Percentiles rank a stretch among this genome's conserved stretches.
Evolutionary conservation across 805 yeast species (phyloP).

Genomic region (Metschnikowia noctiluminum): DNA sequence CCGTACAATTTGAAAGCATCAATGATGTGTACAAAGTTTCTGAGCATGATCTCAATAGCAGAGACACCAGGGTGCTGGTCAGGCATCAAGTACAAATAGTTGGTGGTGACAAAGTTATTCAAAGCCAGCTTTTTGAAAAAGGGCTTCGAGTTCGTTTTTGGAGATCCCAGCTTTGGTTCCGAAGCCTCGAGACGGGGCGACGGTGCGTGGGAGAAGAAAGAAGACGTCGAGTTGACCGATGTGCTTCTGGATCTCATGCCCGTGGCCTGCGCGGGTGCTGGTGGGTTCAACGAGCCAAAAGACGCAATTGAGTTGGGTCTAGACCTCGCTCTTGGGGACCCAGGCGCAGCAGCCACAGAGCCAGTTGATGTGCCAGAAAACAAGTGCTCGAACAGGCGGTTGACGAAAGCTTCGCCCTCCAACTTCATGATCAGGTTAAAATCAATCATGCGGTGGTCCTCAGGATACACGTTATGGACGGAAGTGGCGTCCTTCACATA

Average conservation of each 20-base stretch:
- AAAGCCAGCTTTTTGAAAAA: conserved; percentile 29
- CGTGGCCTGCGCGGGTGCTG: conserved; percentile 4
- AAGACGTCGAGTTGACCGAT: conserved; percentile 25
- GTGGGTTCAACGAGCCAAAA: conserved; percentile 16
- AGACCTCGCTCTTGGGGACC: conserved; percentile 11
- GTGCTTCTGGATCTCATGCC: conserved; percentile 20
- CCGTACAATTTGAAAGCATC: conserved; percentile 73
- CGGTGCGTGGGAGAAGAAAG: conserved; percentile 30
- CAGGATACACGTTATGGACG: conserved; percentile 59
- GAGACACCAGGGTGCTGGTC: conserved; percentile 68
- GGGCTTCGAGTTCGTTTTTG: conserved; percentile 5
- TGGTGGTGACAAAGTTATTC: conserved; percentile 30
- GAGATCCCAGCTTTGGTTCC: conserved; percentile 3
- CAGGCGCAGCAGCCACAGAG: conserved; percentile 6
- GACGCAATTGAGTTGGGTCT: conserved; percentile 21
- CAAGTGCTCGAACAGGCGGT: conserved; percentile 35
- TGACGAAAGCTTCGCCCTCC: conserved; percentile 52
- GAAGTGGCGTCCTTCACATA: conserved; percentile 43
- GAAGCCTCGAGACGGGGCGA: conserved; percentile 18
- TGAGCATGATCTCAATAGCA: conserved; percentile 68
- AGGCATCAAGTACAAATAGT: conserved; percentile 65
- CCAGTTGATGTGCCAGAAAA: conserved; percentile 19
- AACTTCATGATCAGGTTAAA: conserved; percentile 53
- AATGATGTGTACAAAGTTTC: conserved; percentile 65
- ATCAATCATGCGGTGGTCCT: conserved; percentile 54